phyloP scores from a whole-genome alignment of 305 asterid genomes.

The Vinca major region DNA sequence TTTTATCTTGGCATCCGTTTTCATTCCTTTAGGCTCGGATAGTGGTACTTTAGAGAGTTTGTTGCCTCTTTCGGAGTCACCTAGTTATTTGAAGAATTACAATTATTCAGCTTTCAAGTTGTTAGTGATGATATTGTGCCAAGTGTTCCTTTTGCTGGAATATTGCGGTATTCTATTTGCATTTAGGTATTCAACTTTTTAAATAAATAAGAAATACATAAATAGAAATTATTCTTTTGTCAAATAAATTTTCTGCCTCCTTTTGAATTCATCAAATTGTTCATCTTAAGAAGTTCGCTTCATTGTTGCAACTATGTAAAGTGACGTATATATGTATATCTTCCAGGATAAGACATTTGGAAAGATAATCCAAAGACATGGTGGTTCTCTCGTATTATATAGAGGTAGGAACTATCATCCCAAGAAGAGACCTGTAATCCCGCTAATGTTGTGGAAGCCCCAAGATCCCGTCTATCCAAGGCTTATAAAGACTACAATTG shows the following conservation, averaged over 20 bases:
- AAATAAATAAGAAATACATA: neutral
- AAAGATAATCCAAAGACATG: conserved; percentile 67
- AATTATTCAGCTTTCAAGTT: neutral
- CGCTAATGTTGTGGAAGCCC: conserved; percentile 94
- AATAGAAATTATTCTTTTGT: neutral
- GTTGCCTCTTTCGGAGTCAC: neutral
- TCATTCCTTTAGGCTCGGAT: neutral
- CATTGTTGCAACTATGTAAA: neutral
- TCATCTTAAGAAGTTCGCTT: neutral
- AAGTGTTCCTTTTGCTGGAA: neutral
- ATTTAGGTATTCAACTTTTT: neutral
- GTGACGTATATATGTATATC: conserved; percentile 7
- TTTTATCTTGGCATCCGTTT: neutral
- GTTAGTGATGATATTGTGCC: neutral
- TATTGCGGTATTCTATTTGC: neutral
- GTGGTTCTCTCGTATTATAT: conserved; percentile 68
- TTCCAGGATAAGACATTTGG: conserved; percentile 82
- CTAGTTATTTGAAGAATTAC: neutral
- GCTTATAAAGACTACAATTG: conserved; percentile 54
- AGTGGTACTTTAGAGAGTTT: neutral
- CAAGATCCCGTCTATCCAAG: conserved; percentile 89
- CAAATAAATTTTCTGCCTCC: neutral
- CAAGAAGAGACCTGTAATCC: conserved; percentile 60
- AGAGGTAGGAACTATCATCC: conserved; percentile 73
- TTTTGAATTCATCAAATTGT: neutral